phyloP scores from a whole-genome alignment of 805 yeast species.

The Cephaloascus fragrans region DNA sequence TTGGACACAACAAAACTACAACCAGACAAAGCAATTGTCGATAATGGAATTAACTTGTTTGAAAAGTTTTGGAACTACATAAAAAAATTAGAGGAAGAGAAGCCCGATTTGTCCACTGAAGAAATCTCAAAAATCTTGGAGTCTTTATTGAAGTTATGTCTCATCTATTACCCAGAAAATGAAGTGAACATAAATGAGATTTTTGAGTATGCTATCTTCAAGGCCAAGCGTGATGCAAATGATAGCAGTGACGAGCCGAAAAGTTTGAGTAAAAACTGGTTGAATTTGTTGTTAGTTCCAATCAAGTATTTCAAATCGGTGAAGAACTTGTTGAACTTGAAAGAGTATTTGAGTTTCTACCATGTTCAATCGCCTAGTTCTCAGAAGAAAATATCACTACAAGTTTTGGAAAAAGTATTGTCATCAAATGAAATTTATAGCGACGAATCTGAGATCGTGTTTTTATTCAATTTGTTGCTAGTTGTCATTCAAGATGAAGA shows the following conservation, averaged over 20 bases:
- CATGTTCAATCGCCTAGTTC: neutral
- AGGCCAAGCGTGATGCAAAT: neutral
- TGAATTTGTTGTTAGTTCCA: slow-evolving; percentile 6
- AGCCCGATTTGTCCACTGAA: slow-evolving; percentile 58
- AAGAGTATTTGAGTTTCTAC: neutral
- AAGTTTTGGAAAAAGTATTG: neutral
- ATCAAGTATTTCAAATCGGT: slow-evolving; percentile 3
- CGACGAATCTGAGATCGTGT: neutral
- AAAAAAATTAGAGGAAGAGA: slow-evolving; percentile 38
- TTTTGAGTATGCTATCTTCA: slow-evolving; percentile 37
- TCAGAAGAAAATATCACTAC: neutral
- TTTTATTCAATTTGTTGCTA: neutral
- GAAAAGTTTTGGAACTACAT: slow-evolving; percentile 60
- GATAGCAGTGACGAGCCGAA: neutral
- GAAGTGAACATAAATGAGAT: slow-evolving; percentile 51
- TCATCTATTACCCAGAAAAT: slow-evolving; percentile 57
- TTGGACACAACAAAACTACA: slow-evolving; percentile 1
- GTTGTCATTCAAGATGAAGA: neutral
- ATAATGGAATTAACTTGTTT: slow-evolving; percentile 31
- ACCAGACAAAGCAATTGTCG: too few species aligned
- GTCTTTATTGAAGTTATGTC: slow-evolving; percentile 53
- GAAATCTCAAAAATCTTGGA: slow-evolving; percentile 59
- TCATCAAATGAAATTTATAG: neutral
- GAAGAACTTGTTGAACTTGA: neutral
- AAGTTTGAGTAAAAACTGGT: slow-evolving; percentile 3